These are phyloP conservation scores for Ophiognomonia clavigignenti-juglandacearum DNA, from an alignment of 2,329 filamentous ascomycete genomes.

Conservation along the genomic window DNA sequence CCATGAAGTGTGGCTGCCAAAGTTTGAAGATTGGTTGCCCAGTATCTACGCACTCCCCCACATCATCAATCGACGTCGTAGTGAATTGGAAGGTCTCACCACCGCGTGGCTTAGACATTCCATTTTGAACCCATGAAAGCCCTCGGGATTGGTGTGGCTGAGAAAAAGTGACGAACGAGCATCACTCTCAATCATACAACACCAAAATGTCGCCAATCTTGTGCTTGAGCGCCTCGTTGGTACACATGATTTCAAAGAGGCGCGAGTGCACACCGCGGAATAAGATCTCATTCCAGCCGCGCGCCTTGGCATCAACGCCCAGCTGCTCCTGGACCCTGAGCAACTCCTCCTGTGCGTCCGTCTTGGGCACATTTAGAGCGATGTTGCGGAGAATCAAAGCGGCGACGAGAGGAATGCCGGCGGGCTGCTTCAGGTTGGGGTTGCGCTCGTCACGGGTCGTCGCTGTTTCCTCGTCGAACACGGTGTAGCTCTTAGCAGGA, in stretches of 20 bases:
- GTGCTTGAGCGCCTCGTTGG: conserved; percentile 55
- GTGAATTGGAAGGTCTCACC: too few relatives aligned
- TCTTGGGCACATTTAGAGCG: conserved; percentile 61
- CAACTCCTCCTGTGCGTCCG: conserved; percentile 51
- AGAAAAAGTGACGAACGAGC: too few relatives aligned
- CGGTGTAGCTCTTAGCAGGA: conserved; percentile 49
- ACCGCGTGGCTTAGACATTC: too few relatives aligned
- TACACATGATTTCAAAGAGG: conserved; percentile 64
- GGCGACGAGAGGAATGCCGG: conserved; percentile 73
- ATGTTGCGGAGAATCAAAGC: conserved; percentile 76
- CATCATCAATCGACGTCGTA: too few relatives aligned
- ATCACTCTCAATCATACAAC: too few relatives aligned
- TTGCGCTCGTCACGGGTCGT: conserved; percentile 54
- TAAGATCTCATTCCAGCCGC: conserved; percentile 60
- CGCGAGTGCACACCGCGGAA: conserved; percentile 63
- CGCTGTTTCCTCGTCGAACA: conserved; percentile 53
- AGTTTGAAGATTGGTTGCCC: too few relatives aligned
- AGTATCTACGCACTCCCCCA: too few relatives aligned
- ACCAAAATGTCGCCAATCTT: conserved; percentile 29
- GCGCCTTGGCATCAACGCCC: conserved; percentile 37
- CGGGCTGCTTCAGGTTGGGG: conserved; percentile 58
- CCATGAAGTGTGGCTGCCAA: too few relatives aligned
- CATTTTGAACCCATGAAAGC: too few relatives aligned
- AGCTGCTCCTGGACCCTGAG: conserved; percentile 41
- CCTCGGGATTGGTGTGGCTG: too few relatives aligned